Percentiles rank a stretch among this genome's conserved stretches.
Evolutionary conservation across 805 yeast species (phyloP).

Genomic region (Schwanniomyces vanrijiae): DNA sequence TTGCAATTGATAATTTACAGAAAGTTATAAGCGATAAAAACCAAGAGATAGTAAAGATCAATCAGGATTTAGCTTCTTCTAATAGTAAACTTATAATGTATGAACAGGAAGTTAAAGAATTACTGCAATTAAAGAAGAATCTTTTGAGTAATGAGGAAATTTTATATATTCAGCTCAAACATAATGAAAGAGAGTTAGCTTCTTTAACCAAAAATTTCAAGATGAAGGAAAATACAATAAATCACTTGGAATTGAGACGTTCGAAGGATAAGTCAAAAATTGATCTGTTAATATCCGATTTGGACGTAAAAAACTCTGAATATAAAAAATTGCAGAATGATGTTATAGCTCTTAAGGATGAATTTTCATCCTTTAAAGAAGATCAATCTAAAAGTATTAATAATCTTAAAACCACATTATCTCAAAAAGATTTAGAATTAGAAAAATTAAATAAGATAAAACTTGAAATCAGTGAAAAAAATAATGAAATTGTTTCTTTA

Average conservation of each 20-base stretch:
- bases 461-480: conserved; percentile 6
- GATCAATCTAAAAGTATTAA: not conserved
- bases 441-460: conserved; percentile 6
- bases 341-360: conserved; percentile 2
- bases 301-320: conserved; percentile 3
- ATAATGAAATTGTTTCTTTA: conserved; percentile 7
- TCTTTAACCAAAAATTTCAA: conserved; percentile 23
- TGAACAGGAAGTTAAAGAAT: conserved; percentile 17
- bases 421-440: not conserved
- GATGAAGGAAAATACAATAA: conserved; percentile 11
- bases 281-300: conserved; percentile 4
- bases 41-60: conserved; percentile 15
- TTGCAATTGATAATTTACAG: conserved; percentile 16
- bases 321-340: conserved; percentile 4
- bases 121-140: conserved; percentile 13
- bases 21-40: conserved; percentile 12
- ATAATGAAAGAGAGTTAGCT: conserved; percentile 26
- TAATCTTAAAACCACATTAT: not conserved
- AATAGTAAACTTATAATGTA: conserved; percentile 10
- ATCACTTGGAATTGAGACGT: conserved; percentile 7
- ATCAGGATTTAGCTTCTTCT: conserved; percentile 15
- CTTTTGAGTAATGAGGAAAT: conserved; percentile 19
- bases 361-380: not conserved
- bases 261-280: conserved; percentile 6
- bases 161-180: conserved; percentile 22